Evolutionary conservation across 441 rosid species (phyloP).

Genomic region (Adansonia rubrostipa): DNA sequence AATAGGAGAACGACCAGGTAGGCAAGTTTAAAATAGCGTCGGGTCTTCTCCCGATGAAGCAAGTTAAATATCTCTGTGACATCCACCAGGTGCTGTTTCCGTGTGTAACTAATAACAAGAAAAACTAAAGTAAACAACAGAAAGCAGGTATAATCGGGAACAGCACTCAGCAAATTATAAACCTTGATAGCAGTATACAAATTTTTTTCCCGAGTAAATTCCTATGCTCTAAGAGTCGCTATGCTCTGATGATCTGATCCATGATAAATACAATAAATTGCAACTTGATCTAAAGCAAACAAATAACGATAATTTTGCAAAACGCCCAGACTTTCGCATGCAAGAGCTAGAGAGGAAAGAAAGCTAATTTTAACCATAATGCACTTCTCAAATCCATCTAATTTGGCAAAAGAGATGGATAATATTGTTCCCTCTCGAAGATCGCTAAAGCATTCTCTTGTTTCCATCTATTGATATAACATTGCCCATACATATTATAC

Average conservation of each 20-base stretch:
- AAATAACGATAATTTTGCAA: not conserved
- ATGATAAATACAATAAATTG: not conserved
- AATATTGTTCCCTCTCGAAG: not conserved
- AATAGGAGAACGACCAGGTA: slow-evolving; percentile 70
- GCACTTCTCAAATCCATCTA: not conserved
- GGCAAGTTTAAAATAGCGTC: slow-evolving; percentile 80
- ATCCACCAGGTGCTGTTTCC: slow-evolving; percentile 69
- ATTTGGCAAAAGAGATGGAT: not conserved
- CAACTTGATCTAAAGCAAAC: not conserved
- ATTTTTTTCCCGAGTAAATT: not conserved
- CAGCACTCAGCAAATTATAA: slow-evolving; percentile 14
- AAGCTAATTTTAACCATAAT: not conserved
- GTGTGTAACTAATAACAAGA: slow-evolving; percentile 54
- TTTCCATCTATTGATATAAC: not conserved
- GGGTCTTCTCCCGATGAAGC: slow-evolving; percentile 87
- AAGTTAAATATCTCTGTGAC: slow-evolving; percentile 96
- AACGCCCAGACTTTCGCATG: too few species aligned
- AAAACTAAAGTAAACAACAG: not conserved
- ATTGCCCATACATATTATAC: not conserved
- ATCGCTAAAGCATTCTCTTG: not conserved
- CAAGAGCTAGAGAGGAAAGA: not conserved
- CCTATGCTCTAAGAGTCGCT: not conserved
- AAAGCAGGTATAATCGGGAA: not conserved
- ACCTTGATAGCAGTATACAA: not conserved
- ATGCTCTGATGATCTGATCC: not conserved